phyloP scores from a whole-genome alignment of 1,139 yeast species.

The Saccharomyces hybrid region DNA sequence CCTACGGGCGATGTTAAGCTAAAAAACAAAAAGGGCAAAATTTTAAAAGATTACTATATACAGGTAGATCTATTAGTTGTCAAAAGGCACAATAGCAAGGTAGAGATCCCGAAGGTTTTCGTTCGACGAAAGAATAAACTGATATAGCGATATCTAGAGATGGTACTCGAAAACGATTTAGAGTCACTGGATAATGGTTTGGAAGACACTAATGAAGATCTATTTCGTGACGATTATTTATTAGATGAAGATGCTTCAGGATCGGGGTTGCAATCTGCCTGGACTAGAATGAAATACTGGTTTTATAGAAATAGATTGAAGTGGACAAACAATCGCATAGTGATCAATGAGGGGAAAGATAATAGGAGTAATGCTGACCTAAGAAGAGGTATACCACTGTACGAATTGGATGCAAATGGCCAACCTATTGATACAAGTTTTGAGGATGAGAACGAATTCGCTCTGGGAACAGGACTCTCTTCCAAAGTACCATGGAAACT shows the following conservation, averaged over 20 bases:
- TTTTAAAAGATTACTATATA: constrained; percentile 7
- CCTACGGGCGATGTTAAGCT: background rate
- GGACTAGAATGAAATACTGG: background rate
- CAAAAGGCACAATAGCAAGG: too few species aligned
- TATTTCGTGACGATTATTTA: background rate
- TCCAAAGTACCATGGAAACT: background rate
- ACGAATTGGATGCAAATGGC: constrained; percentile 17
- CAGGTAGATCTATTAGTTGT: background rate
- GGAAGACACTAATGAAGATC: background rate
- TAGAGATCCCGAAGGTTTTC: background rate
- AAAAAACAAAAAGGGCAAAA: constrained; percentile 3
- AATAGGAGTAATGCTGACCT: constrained; percentile 2
- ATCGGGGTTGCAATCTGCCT: background rate
- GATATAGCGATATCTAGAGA: background rate
- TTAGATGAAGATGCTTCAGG: background rate
- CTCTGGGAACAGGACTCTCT: background rate
- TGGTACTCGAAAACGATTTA: background rate
- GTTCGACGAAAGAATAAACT: too few species aligned
- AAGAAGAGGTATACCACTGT: constrained; percentile 28
- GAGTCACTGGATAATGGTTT: background rate
- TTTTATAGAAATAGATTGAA: background rate
- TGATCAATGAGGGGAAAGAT: background rate
- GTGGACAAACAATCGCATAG: background rate
- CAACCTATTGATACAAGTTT: constrained; percentile 3
- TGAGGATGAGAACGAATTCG: background rate